A percentile compares a stretch with the other conserved stretches of the same genome.
Evolutionary conservation across 2,329 filamentous ascomycete species (phyloP).

Genomic region (Clonostachys sp.): DNA sequence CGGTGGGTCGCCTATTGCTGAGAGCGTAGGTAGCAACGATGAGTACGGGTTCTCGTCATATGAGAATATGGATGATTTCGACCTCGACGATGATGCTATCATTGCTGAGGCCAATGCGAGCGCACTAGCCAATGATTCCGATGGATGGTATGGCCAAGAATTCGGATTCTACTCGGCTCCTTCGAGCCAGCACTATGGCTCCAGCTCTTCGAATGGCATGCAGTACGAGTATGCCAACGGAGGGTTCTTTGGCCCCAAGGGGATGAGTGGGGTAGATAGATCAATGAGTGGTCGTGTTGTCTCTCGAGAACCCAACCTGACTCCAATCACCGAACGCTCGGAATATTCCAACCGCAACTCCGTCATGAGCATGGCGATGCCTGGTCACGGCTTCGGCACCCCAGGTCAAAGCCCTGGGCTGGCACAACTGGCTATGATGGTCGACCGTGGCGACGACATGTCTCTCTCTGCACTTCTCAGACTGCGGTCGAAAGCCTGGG

Average conservation of each 20-base stretch:
- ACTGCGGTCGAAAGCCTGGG: slow-evolving; percentile 72
- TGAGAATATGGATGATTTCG: slow-evolving; percentile 62
- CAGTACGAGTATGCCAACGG: slow-evolving; percentile 63
- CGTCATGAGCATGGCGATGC: slow-evolving; percentile 64
- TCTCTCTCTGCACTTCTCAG: slow-evolving; percentile 68
- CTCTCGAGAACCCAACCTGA: slow-evolving; percentile 84
- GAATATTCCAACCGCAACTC: slow-evolving; percentile 96
- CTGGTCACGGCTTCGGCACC: slow-evolving; percentile 33
- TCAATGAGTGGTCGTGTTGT: slow-evolving; percentile 69
- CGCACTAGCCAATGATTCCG: slow-evolving; percentile 84
- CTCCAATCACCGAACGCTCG: slow-evolving; percentile 91
- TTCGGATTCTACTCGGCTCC: slow-evolving; percentile 88
- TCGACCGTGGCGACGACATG: slow-evolving; percentile 58
- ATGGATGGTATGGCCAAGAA: slow-evolving; percentile 93
- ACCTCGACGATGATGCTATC: slow-evolving; percentile 80
- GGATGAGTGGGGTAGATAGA: slow-evolving; percentile 48
- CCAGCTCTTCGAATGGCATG: slow-evolving; percentile 14
- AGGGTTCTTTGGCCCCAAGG: slow-evolving; percentile 81
- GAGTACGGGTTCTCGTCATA: slow-evolving; percentile 51
- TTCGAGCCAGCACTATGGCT: slow-evolving; percentile 26
- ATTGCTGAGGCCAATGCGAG: slow-evolving; percentile 95
- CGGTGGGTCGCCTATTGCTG: slow-evolving; percentile 1
- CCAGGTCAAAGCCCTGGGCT: slow-evolving; percentile 66
- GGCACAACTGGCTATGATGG: slow-evolving; percentile 68
- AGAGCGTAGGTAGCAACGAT: slow-evolving; percentile 34